These are phyloP conservation scores for Boechera divaricarpa DNA, from an alignment of 345 rosid species.

Conservation along the genomic window DNA sequence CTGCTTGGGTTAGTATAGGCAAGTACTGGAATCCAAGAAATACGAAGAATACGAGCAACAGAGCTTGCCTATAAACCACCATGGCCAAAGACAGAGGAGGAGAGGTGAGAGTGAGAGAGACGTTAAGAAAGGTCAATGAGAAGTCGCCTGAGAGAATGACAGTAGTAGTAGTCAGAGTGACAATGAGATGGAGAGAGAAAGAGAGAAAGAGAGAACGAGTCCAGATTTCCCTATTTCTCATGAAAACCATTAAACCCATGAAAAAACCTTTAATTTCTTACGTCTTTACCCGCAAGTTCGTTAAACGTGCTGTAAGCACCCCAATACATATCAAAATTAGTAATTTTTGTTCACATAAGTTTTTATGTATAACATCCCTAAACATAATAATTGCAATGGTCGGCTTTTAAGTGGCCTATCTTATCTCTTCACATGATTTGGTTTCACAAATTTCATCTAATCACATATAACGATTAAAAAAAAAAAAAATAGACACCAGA, in stretches of 20 bases:
- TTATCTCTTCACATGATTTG: conserved; percentile 21
- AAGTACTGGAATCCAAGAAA: conserved; percentile 53
- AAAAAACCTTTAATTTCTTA: conserved; percentile 2
- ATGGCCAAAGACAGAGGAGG: conserved; percentile 41
- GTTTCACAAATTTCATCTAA: background rate
- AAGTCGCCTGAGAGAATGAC: conserved; percentile 44
- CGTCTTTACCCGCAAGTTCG: conserved; percentile 16
- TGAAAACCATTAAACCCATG: background rate
- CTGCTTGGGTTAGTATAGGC: conserved; percentile 55
- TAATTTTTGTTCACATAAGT: background rate
- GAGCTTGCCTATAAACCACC: conserved; percentile 43
- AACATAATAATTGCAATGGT: conserved; percentile 22
- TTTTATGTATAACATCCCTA: background rate
- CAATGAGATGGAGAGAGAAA: conserved; percentile 38
- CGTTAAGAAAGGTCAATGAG: conserved; percentile 34
- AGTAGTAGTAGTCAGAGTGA: conserved; percentile 28
- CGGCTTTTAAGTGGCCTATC: background rate
- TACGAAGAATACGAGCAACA: conserved; percentile 54
- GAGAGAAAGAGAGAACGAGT: conserved; percentile 36
- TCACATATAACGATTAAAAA: background rate
- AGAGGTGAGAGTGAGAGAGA: conserved; percentile 21
- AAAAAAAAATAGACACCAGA: background rate
- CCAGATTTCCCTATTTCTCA: conserved; percentile 24
- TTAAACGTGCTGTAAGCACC: conserved; percentile 13
- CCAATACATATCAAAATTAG: background rate